Evolutionary conservation across 768 basidiomycete species (phyloP).

Genomic region (button mushroom (Agaricus bisporus)): DNA sequence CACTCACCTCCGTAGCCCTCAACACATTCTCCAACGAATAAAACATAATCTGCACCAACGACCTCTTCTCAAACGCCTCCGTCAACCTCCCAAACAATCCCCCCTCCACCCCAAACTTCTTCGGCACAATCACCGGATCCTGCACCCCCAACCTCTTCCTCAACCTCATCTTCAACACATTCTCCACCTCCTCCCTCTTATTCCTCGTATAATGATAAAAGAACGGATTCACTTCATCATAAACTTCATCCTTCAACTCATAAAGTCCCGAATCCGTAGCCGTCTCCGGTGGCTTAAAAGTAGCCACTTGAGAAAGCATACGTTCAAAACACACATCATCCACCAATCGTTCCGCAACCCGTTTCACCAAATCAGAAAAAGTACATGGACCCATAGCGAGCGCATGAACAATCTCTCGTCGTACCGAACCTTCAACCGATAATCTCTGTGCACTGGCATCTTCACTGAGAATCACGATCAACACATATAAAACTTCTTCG

Average conservation of each 20-base stretch:
- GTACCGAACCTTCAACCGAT: constrained; percentile 55
- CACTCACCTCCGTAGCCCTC: constrained; percentile 49
- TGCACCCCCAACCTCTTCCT: constrained; percentile 55
- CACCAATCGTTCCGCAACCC: constrained; percentile 82
- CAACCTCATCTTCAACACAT: constrained; percentile 56
- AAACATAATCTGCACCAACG: constrained; percentile 77
- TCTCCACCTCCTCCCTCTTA: constrained; percentile 87
- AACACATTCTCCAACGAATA: constrained; percentile 75
- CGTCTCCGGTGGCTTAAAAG: constrained; percentile 75
- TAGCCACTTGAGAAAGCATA: constrained; percentile 72
- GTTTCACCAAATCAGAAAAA: constrained; percentile 87
- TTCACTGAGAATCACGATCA: constrained; percentile 86
- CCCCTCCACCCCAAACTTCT: constrained; percentile 65
- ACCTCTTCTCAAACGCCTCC: constrained; percentile 60
- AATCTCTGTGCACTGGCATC: constrained; percentile 67
- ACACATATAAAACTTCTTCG: constrained; percentile 83
- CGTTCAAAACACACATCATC: constrained; percentile 81
- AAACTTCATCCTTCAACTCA: constrained; percentile 76
- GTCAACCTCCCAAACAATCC: constrained; percentile 51
- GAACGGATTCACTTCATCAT: constrained; percentile 89
- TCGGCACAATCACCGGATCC: constrained; percentile 73
- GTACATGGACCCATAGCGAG: constrained; percentile 83
- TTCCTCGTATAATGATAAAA: constrained; percentile 95
- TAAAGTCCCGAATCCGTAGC: constrained; percentile 81
- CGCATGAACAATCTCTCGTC: constrained; percentile 85